phyloP scores from a whole-genome alignment of 2,329 filamentous ascomycete species.

The Fusarium brevicatenulatum region DNA sequence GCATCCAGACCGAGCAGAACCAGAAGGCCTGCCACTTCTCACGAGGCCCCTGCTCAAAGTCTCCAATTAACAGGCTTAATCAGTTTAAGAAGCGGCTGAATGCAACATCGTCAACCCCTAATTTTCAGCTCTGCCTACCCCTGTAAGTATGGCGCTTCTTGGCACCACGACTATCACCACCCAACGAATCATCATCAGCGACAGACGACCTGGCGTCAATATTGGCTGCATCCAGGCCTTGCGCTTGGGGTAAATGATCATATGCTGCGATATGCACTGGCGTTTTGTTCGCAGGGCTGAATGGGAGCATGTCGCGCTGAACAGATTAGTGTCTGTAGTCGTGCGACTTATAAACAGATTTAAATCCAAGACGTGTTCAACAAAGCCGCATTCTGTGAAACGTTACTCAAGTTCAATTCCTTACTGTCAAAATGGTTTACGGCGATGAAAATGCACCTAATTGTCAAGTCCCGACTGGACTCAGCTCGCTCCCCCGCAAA shows the following conservation, averaged over 20 bases:
- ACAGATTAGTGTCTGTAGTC: too few relatives aligned
- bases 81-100: background rate
- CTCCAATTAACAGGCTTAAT: background rate
- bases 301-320: background rate
- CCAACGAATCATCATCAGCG: background rate
- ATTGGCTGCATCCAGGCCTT: background rate
- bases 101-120: background rate
- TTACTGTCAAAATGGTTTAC: background rate
- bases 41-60: fast-evolving
- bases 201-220: background rate
- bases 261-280: background rate
- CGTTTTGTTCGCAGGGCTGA: background rate
- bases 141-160: too few relatives aligned
- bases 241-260: background rate
- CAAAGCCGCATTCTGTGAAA: background rate
- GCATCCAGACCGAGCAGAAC: background rate
- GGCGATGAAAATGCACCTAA: background rate
- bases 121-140: background rate
- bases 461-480: background rate
- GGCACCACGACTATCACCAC: fast-evolving
- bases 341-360: background rate
- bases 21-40: fast-evolving
- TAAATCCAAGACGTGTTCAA: background rate
- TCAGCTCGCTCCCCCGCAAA: background rate
- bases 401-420: background rate